Base-by-base conservation (phyloP, 1,139 yeast species). In the Scheffersomyces cryptocercus region DNA sequence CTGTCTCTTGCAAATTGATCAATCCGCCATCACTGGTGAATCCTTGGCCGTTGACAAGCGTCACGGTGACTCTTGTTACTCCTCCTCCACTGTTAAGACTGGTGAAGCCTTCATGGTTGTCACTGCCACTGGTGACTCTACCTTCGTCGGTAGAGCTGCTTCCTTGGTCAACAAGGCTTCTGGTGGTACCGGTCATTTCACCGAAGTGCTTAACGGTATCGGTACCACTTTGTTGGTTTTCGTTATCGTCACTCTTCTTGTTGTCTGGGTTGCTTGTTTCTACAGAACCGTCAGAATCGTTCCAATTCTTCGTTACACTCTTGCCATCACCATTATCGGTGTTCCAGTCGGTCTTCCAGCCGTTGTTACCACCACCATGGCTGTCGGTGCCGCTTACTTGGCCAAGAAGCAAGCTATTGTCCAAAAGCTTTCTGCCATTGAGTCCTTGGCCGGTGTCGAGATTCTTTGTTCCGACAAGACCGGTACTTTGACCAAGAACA, bases 311-410 rank as follows among this genome's bases (percentile, higher is more conserved):
- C 86, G 97, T 80, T 90, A 85, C 81, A 84, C 95, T 63, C 81
- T 93, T 70, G 97, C 96, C 62, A 88, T 91, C 70, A 91, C 97
- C 77, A 90, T 91, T 77, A 88, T 93, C 65, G 99, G 99, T 88
- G 99, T 93, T 61, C 99, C 99, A 75, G 99, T 91, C 64, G 98
- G 98, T 87, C 84, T 91, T 70, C 98, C 98, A 73, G 98, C 97
- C 72, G 98, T 91, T 68, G 97, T 91, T 62, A 91, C 98, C 80
- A 91, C 97, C 65, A 91, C 98, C 72, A 89, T 91, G 95, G 98
- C 98, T 74, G 98, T 91, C 73, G 97, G 97, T 84, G 98, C 98
- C 70, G 97, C 97, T 68, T 90, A 90, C 88, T 82, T 91, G 68
- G 98, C 98, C 65, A 90, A 90, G 84, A 90, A 90, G 77, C 90